Percentiles rank a stretch among this genome's conserved stretches.
These are phyloP conservation scores for Aspergillus sp. DNA, from an alignment of 2,329 filamentous ascomycete species.

Conservation along the genomic window DNA sequence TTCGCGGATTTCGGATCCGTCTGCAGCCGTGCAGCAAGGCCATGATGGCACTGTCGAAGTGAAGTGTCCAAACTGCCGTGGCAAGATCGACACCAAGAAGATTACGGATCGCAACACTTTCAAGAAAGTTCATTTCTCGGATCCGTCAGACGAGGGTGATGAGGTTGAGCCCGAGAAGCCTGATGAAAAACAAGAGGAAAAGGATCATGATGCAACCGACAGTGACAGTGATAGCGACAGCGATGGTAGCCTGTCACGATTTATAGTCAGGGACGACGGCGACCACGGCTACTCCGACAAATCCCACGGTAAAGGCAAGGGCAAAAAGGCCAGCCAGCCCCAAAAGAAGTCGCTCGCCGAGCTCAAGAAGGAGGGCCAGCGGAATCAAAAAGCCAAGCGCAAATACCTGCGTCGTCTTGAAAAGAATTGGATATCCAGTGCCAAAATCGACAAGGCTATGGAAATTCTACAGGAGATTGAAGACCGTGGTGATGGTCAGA, in stretches of 20 bases:
- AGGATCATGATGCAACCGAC: constrained; percentile 13
- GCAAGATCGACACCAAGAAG: constrained; percentile 55
- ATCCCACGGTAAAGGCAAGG: constrained; percentile 35
- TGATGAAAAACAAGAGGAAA: constrained; percentile 22
- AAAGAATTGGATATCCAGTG: constrained; percentile 63
- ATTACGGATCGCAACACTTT: constrained; percentile 69
- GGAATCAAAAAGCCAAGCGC: constrained; percentile 56
- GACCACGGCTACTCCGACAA: constrained; percentile 14
- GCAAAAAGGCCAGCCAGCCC: constrained; percentile 37
- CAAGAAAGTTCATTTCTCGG: constrained; percentile 60
- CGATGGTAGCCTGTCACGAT: constrained; percentile 38
- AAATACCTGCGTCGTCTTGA: constrained; percentile 62
- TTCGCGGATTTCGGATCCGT: constrained; percentile 57
- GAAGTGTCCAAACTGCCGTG: constrained; percentile 71
- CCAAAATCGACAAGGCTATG: constrained; percentile 63
- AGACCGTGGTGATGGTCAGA: constrained; percentile 50
- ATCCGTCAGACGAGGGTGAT: constrained; percentile 28
- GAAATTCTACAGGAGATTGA: constrained; percentile 52
- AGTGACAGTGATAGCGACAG: constrained; percentile 27
- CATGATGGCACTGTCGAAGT: constrained; percentile 46
- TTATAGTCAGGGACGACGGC: constrained; percentile 46
- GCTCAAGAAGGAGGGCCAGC: constrained; percentile 43
- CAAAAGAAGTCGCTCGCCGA: constrained; percentile 29
- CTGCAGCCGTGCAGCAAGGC: constrained; percentile 50
- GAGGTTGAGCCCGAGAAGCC: constrained; percentile 8